Evolutionary conservation across 1,284 basidiomycete species (phyloP), one percentile per base, ranked within the genome.

Genomic region (Trichosporon sp.): DNA sequence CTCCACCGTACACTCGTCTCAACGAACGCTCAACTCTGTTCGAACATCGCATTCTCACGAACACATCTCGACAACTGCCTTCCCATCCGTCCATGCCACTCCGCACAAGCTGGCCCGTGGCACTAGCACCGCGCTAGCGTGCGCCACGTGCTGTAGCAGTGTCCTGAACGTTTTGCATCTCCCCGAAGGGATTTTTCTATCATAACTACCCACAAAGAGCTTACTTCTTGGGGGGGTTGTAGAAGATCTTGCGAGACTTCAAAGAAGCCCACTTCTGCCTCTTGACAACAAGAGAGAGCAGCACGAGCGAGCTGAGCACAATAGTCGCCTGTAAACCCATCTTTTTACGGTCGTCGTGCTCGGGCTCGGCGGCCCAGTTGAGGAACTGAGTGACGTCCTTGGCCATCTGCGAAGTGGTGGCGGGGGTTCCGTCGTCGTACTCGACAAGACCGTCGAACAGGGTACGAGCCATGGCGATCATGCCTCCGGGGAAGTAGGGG

Each of bases 341-440:
- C 88, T 94, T 94, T 89, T 99, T 99, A 82, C 97, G 89, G 83
- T 96, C 91, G 83, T 99, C 97, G 83, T 96, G 93, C 85, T 99
- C 97, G 35, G 97, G 97, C 85, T 99, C 97, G 71, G 96, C 89
- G 59, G 93, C 92, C 94, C 94, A 97, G 85, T 89, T 90, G 72
- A 99, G 86, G 91, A 99, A 99, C 2, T 92, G 94, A 54, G 90
- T 90, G 67, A 99, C 95, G 80, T 99, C 97, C 89, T 99, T 99
- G 77, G 97, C 96, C 95, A 99, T 96, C 85, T 99, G 97, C n/a
- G 93, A 93, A 10, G 95, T 92, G 66, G 96, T 99, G 11, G 96
- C 93, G 10, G 96, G 94, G 4, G 97, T 99, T 90, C 92, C 92
- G 82, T 98, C 96, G 0, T 93, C 92, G 83, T 92, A 98, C 85